These are phyloP conservation scores for Mycosphaerella arachidis DNA, from an alignment of 2,329 filamentous ascomycete species.

Conservation along the genomic window DNA sequence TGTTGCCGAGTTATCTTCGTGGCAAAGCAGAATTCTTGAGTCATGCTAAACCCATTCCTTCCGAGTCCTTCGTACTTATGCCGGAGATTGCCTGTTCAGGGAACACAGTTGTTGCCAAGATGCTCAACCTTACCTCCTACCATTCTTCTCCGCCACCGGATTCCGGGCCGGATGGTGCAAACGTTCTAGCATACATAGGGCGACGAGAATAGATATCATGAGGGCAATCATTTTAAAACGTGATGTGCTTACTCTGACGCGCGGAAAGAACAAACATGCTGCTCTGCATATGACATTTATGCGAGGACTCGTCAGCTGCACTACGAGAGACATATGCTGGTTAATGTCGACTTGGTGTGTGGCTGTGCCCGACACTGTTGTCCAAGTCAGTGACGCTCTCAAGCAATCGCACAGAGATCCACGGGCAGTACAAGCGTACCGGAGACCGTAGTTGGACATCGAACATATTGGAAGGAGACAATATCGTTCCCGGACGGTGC, in stretches of 20 bases:
- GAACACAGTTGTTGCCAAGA: not conserved
- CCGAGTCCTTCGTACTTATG: constrained; percentile 37
- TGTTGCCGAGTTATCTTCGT: too few relatives aligned
- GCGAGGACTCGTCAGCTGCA: not conserved
- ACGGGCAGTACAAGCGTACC: constrained; percentile 47
- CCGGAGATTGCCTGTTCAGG: not conserved
- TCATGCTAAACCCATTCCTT: too few relatives aligned
- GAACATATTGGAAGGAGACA: constrained; percentile 47
- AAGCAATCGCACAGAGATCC: constrained; percentile 41
- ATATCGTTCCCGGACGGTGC: constrained; percentile 47
- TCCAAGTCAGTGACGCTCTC: constrained; percentile 33
- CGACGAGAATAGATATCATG: constrained; percentile 28
- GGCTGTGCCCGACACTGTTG: constrained; percentile 54
- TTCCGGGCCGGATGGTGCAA: constrained; percentile 51
- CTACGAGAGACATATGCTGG: not conserved
- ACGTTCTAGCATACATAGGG: constrained; percentile 46
- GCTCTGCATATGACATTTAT: constrained; percentile 54
- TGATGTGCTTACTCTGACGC: constrained; percentile 33
- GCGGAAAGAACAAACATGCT: constrained; percentile 35
- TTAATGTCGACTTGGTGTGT: too few relatives aligned
- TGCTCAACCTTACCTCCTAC: constrained; percentile 39
- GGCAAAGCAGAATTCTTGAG: too few relatives aligned
- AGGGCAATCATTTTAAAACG: constrained; percentile 39
- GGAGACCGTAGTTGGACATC: constrained; percentile 49
- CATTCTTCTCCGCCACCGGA: constrained; percentile 47